Percentiles rank a stretch among this genome's conserved stretches.
These are phyloP conservation scores for Tieghemiomyces parasiticus DNA, from an alignment of 192 early-diverging fungal species.

Conservation along the genomic window DNA sequence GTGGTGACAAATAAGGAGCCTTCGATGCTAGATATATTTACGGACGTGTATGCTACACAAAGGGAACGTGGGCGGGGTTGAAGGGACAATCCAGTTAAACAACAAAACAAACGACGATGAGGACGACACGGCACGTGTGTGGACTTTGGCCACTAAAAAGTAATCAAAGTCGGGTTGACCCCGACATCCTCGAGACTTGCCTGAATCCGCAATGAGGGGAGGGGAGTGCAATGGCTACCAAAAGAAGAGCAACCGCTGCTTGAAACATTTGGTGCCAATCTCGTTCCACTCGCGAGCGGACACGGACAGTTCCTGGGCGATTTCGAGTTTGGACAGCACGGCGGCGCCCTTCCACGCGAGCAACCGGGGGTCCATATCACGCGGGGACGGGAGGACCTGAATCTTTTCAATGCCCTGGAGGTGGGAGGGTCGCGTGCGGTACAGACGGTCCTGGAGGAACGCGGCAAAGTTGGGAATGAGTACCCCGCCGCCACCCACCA, in stretches of 20 bases:
- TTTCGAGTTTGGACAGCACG: constrained; percentile 63
- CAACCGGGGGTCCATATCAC: constrained; percentile 70
- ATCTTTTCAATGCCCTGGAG: constrained; percentile 14
- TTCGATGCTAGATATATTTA: too few species aligned
- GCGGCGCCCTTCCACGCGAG: constrained; percentile 81
- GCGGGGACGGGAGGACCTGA: constrained; percentile 57
- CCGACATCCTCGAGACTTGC: too few species aligned
- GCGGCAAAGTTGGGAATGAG: constrained; percentile 48
- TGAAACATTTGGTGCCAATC: constrained; percentile 43
- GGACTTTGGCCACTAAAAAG: too few species aligned
- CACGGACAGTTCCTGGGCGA: constrained; percentile 68
- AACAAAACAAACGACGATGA: too few species aligned
- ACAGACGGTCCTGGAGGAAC: constrained; percentile 38
- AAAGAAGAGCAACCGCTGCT: constrained; percentile 48
- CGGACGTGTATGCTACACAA: too few species aligned
- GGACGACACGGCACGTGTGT: too few species aligned
- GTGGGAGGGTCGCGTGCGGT: background rate
- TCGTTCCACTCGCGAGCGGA: constrained; percentile 52
- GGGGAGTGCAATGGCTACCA: too few species aligned
- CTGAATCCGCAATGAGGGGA: too few species aligned
- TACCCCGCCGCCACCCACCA: constrained; percentile 71
- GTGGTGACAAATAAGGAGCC: too few species aligned
- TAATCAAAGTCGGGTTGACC: too few species aligned
- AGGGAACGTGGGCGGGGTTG: too few species aligned
- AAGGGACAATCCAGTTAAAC: too few species aligned